These are phyloP conservation scores for Parietaria judaica DNA, from an alignment of 306 rosid species.

Conservation along the genomic window DNA sequence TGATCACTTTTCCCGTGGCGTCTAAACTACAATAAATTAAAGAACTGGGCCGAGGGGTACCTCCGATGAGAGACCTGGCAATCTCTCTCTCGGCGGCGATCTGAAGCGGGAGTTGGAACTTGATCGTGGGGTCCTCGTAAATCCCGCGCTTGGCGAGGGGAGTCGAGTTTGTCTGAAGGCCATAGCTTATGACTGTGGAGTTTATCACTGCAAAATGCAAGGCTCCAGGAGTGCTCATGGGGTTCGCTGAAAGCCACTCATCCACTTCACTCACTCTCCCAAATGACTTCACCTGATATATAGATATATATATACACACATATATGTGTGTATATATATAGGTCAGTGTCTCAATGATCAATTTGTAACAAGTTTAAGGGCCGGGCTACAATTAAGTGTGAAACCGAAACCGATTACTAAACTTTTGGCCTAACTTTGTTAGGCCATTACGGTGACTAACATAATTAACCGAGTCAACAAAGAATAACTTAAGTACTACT, in stretches of 20 bases:
- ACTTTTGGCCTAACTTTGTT: too few species aligned
- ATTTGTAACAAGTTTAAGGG: too few species aligned
- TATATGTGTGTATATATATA: too few species aligned
- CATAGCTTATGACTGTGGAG: slow-evolving; percentile 52
- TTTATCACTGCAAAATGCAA: slow-evolving; percentile 57
- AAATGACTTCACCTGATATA: slow-evolving; percentile 50
- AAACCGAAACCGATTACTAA: too few species aligned
- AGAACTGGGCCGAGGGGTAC: slow-evolving; percentile 16
- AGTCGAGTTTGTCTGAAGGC: slow-evolving; percentile 78
- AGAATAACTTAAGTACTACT: too few species aligned
- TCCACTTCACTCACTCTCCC: slow-evolving; percentile 42
- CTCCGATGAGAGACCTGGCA: slow-evolving; percentile 74
- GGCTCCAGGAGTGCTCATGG: slow-evolving; percentile 64
- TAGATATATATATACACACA: too few species aligned
- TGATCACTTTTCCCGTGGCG: too few species aligned
- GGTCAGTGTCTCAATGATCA: too few species aligned
- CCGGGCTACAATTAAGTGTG: too few species aligned
- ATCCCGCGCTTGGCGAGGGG: slow-evolving; percentile 29
- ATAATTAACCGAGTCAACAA: too few species aligned
- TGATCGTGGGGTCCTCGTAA: slow-evolving; percentile 45
- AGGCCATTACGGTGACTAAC: too few species aligned
- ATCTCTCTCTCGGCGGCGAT: slow-evolving; percentile 88
- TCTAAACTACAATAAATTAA: too few species aligned
- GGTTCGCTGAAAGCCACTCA: slow-evolving; percentile 55
- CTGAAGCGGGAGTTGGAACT: slow-evolving; percentile 85